A percentile compares a stretch with the other conserved stretches of the same genome.
phyloP scores from a whole-genome alignment of 2,329 filamentous ascomycete genomes.

The Fusarium duplospermum region DNA sequence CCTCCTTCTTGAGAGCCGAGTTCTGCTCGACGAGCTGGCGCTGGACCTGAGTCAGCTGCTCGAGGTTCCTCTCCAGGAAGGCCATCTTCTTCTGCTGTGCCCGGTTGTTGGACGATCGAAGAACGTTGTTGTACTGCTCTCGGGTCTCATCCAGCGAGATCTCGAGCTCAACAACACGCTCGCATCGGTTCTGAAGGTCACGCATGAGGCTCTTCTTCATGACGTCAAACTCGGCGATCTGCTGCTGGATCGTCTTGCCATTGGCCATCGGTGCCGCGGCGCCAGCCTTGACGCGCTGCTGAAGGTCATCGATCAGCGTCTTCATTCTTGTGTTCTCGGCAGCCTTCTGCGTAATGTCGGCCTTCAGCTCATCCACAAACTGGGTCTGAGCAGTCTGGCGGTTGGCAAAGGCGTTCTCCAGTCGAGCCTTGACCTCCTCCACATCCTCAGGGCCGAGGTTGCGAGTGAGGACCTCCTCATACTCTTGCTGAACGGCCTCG shows the following conservation, averaged over 20 bases:
- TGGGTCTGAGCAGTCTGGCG: conserved; percentile 80
- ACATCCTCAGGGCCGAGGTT: conserved; percentile 83
- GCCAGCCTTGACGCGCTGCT: conserved; percentile 76
- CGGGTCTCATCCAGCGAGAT: conserved; percentile 97
- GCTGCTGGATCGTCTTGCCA: conserved; percentile 94
- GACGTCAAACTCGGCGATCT: conserved; percentile 97
- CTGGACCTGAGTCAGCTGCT: conserved; percentile 97
- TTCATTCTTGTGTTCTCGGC: conserved; percentile 87
- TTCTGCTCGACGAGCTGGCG: conserved; percentile 98
- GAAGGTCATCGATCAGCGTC: conserved; percentile 82
- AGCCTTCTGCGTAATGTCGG: conserved; percentile 79
- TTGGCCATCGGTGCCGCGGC: conserved; percentile 71
- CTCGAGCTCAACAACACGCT: conserved; percentile 97
- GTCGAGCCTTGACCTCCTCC: conserved; percentile 83
- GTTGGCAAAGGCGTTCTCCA: conserved; percentile 81
- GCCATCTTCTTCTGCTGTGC: conserved; percentile 99
- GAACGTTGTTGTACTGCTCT: conserved; percentile 99
- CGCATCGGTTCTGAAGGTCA: conserved; percentile 96
- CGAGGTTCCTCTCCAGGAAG: conserved; percentile 96
- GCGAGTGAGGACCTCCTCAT: conserved; percentile 83
- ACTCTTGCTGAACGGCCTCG: conserved; percentile 80
- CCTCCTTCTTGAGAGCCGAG: conserved; percentile 96
- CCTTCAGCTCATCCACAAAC: conserved; percentile 80
- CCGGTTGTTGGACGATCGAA: conserved; percentile 95
- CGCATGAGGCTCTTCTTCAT: conserved; percentile 99